These are phyloP conservation scores for Candida sphagnicola DNA, from an alignment of 805 yeast species.

Conservation along the genomic window DNA sequence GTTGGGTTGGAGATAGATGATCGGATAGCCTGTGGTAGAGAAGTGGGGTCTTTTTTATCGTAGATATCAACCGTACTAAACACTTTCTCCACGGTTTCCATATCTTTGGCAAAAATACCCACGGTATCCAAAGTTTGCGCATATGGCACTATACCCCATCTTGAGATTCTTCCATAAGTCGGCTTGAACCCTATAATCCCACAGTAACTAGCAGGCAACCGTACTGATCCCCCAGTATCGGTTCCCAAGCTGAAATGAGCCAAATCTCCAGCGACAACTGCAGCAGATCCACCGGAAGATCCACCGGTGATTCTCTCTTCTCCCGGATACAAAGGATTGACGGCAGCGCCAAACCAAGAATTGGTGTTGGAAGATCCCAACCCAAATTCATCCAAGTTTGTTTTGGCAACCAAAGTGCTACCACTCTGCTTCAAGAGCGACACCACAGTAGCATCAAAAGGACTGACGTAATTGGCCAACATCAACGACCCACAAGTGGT, in stretches of 20 bases:
- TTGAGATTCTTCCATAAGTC: slow-evolving; percentile 82
- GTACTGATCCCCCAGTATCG: slow-evolving; percentile 95
- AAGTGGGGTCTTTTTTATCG: slow-evolving; percentile 82
- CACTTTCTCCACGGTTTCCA: slow-evolving; percentile 43
- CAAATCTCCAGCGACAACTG: slow-evolving; percentile 72
- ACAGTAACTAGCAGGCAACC: slow-evolving; percentile 88
- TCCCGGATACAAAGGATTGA: slow-evolving; percentile 43
- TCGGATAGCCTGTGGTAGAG: slow-evolving; percentile 38
- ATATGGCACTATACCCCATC: slow-evolving; percentile 90
- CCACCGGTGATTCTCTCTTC: slow-evolving; percentile 63
- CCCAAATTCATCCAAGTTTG: slow-evolving; percentile 95
- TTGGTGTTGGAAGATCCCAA: slow-evolving; percentile 81
- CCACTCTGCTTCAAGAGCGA: slow-evolving; percentile 50
- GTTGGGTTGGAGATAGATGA: slow-evolving; percentile 11
- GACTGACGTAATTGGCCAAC: slow-evolving; percentile 59
- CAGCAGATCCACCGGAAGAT: slow-evolving; percentile 95
- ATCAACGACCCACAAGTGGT: slow-evolving; percentile 80
- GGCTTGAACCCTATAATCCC: slow-evolving; percentile 90
- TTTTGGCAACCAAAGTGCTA: slow-evolving; percentile 62
- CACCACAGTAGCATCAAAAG: slow-evolving; percentile 77
- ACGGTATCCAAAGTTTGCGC: slow-evolving; percentile 95
- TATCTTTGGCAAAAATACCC: slow-evolving; percentile 63
- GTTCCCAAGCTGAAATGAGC: slow-evolving; percentile 84
- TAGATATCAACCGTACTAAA: slow-evolving; percentile 52
- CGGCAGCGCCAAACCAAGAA: slow-evolving; percentile 53